Percentiles rank a stretch among this genome's conserved stretches.
These are phyloP conservation scores for Psophocarpus tetragonolobus DNA, from an alignment of 306 rosid species.

Conservation along the genomic window DNA sequence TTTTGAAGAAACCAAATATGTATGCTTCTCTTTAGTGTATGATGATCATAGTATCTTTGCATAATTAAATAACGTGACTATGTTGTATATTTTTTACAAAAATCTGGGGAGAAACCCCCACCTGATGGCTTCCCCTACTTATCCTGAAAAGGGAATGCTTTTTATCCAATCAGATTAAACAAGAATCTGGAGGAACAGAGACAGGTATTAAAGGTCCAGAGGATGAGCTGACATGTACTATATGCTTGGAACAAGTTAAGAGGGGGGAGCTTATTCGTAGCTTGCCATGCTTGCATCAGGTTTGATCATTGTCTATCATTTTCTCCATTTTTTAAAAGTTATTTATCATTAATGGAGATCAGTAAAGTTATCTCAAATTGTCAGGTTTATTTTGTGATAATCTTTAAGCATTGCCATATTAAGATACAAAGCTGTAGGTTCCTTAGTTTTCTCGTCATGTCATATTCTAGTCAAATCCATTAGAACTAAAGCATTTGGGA, in stretches of 20 bases:
- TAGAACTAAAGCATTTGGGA: neutral
- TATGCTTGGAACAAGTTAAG: slow-evolving; percentile 61
- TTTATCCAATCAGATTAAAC: slow-evolving; percentile 34
- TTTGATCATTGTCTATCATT: slow-evolving; percentile 24
- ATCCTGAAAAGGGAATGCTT: neutral
- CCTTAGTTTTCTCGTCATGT: neutral
- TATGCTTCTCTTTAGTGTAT: neutral
- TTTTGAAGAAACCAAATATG: neutral
- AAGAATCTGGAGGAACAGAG: slow-evolving; percentile 34
- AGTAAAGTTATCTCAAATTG: neutral
- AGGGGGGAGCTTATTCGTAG: slow-evolving; percentile 60
- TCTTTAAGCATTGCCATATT: neutral
- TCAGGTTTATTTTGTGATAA: slow-evolving; percentile 5
- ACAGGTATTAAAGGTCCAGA: slow-evolving; percentile 24
- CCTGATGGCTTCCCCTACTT: neutral
- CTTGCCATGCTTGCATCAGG: slow-evolving; percentile 77
- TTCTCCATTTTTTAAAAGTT: neutral
- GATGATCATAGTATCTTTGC: neutral
- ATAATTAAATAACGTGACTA: neutral
- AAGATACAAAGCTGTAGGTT: neutral
- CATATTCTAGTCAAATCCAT: neutral
- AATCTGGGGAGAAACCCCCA: neutral
- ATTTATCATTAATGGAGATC: neutral
- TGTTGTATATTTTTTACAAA: neutral
- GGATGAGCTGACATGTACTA: slow-evolving; percentile 46